Conservation (phyloP, 129 eudicot genomes). For the Artemisia annua region DNA sequence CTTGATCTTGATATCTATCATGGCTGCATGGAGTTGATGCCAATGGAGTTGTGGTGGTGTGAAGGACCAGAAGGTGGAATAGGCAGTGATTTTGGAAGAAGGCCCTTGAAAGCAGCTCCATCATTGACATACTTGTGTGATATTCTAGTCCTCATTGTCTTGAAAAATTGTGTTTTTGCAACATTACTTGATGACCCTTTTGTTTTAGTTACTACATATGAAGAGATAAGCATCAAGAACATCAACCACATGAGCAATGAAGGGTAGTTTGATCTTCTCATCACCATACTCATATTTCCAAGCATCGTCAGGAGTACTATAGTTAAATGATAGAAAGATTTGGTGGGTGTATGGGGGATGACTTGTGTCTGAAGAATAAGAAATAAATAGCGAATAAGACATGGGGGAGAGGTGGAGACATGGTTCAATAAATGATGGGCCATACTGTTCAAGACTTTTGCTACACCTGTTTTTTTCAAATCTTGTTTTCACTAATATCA, state of each 20-base stretch:
- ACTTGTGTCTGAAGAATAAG: conserved; percentile 54
- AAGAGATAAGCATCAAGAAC: conserved; percentile 21
- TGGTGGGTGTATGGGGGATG: conserved; percentile 30
- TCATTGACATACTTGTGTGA: conserved; percentile 18
- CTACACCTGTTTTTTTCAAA: not conserved
- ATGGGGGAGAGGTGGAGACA: conserved; percentile 41
- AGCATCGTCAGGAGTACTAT: not conserved
- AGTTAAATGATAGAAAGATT: not conserved
- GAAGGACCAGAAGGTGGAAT: conserved; percentile 52
- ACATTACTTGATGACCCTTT: conserved; percentile 32
- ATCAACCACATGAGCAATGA: conserved; percentile 29
- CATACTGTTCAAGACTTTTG: conserved; percentile 40
- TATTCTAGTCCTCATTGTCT: conserved; percentile 26
- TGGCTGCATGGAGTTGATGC: conserved; percentile 28
- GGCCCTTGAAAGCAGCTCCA: conserved; percentile 25
- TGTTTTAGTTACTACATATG: conserved; percentile 22
- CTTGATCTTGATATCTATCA: not conserved
- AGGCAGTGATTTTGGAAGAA: conserved; percentile 37
- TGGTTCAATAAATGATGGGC: conserved; percentile 44
- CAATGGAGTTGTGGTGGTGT: conserved; percentile 45
- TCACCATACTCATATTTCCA: conserved; percentile 14
- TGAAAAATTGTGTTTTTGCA: conserved; percentile 36
- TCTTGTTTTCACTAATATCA: conserved; percentile 4
- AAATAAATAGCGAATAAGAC: conserved; percentile 29
- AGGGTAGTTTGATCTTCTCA: conserved; percentile 20